A percentile compares a stretch with the other conserved stretches of the same genome.
Evolutionary conservation across 2,329 filamentous ascomycete species (phyloP).

Genomic region (Fusarium sp.): DNA sequence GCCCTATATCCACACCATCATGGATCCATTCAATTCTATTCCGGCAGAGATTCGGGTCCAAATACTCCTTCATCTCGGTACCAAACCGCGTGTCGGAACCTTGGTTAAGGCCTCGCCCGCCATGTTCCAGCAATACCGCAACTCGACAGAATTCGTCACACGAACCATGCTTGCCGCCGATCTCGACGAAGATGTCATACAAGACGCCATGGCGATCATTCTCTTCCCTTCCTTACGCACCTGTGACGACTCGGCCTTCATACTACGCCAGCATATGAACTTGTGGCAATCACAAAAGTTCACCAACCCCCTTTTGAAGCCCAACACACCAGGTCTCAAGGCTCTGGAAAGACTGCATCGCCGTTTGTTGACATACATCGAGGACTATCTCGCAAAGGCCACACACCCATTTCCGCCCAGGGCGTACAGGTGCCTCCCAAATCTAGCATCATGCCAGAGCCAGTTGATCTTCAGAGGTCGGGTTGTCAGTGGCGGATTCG

Average conservation of each 20-base stretch:
- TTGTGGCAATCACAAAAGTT: background rate
- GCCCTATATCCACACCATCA: background rate
- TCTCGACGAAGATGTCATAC: background rate
- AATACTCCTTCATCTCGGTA: background rate
- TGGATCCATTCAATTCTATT: background rate
- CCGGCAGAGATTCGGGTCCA: background rate
- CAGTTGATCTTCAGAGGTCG: background rate
- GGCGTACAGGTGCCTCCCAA: background rate
- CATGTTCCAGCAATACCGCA: background rate
- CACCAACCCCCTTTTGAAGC: background rate
- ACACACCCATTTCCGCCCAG: background rate
- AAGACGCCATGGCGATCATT: constrained; percentile 6
- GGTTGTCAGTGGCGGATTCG: background rate
- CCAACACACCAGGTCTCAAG: background rate
- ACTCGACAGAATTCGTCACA: background rate
- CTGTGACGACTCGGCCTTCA: background rate
- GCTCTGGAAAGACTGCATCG: background rate
- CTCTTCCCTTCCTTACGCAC: background rate
- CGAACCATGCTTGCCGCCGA: background rate
- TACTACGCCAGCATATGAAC: background rate
- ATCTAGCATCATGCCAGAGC: background rate
- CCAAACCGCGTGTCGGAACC: background rate
- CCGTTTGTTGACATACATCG: background rate
- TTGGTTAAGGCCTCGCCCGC: background rate
- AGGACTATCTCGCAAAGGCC: constrained; percentile 4